A percentile compares a stretch with the other conserved stretches of the same genome.
phyloP scores from a whole-genome alignment of 345 rosid species.

The Cardiospermum halicacabum region DNA sequence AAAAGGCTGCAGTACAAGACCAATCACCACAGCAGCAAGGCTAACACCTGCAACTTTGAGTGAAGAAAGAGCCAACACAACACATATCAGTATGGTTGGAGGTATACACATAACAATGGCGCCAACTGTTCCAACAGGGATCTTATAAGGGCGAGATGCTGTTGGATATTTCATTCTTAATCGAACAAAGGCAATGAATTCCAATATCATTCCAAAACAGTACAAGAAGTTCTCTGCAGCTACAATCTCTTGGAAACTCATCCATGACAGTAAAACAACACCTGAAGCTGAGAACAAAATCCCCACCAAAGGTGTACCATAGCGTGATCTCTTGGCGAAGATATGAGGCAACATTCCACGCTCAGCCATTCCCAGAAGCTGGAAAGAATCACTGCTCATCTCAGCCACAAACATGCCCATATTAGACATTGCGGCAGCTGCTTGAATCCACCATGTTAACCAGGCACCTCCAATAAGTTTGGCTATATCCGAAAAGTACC shows the following conservation, averaged over 20 bases:
- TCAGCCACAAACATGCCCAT: conserved; percentile 62
- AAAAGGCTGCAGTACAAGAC: conserved; percentile 50
- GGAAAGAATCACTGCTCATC: neutral
- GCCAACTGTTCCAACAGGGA: conserved; percentile 59
- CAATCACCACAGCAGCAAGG: conserved; percentile 40
- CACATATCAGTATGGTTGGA: conserved; percentile 49
- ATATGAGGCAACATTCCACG: conserved; percentile 50
- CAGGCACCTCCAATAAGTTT: conserved; percentile 57
- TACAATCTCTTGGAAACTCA: conserved; percentile 64
- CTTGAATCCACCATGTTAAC: conserved; percentile 74
- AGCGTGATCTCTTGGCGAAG: conserved; percentile 47
- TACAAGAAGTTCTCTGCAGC: conserved; percentile 65
- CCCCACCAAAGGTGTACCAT: conserved; percentile 64
- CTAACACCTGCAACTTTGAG: conserved; percentile 49
- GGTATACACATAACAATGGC: conserved; percentile 57
- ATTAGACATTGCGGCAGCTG: conserved; percentile 59
- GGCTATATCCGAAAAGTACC: conserved; percentile 63
- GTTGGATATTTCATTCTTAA: conserved; percentile 46
- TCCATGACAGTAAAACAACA: conserved; percentile 53
- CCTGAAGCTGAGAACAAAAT: conserved; percentile 67
- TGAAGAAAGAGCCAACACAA: conserved; percentile 52
- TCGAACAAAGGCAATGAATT: conserved; percentile 51
- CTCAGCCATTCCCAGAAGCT: neutral
- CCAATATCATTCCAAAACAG: conserved; percentile 71
- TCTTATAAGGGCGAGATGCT: conserved; percentile 55